phyloP scores from a whole-genome alignment of 192 early-diverging fungal species.

The Gigaspora rosea region DNA sequence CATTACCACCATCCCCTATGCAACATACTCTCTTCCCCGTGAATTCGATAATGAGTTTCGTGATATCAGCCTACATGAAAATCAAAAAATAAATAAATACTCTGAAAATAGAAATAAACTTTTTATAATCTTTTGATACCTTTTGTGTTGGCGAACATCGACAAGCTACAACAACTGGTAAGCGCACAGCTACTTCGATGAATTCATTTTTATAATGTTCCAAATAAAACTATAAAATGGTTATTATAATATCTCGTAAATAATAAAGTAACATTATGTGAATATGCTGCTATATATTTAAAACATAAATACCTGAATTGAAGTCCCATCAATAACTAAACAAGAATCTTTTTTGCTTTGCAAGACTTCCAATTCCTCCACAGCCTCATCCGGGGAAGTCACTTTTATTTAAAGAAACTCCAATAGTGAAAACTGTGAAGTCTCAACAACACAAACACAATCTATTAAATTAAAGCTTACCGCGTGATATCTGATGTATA shows the following conservation, averaged over 20 bases:
- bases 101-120: neutral
- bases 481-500: conserved; percentile 77
- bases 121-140: conserved; percentile 25
- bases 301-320: conserved; percentile 56
- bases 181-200: conserved; percentile 69
- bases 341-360: conserved; percentile 72
- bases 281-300: neutral
- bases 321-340: conserved; percentile 92
- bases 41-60: conserved; percentile 71
- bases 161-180: conserved; percentile 92
- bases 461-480: conserved; percentile 37
- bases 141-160: conserved; percentile 98
- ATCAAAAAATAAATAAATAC: neutral
- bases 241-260: neutral
- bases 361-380: conserved; percentile 75
- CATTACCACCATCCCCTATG: conserved; percentile 97
- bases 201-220: conserved; percentile 78
- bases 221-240: conserved; percentile 56
- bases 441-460: neutral
- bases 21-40: conserved; percentile 79
- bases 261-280: neutral
- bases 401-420: neutral
- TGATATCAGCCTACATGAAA: conserved; percentile 70
- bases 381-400: conserved; percentile 44
- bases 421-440: neutral